Conservation (phyloP, 2,329 filamentous ascomycete genomes). For the Fusarium verrucosum region DNA sequence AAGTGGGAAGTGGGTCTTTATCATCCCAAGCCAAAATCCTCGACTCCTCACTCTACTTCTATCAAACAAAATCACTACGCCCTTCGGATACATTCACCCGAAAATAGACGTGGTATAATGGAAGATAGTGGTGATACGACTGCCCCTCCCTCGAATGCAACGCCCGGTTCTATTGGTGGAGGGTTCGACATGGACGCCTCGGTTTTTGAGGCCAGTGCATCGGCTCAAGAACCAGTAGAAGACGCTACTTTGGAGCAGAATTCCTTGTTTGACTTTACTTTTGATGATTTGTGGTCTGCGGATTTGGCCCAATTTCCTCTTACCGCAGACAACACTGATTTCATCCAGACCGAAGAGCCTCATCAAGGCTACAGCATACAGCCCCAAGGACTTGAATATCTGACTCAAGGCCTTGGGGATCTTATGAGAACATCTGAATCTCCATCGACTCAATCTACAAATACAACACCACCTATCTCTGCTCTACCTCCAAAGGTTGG, state of each 20-base stretch:
- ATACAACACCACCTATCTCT: neutral
- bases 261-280: neutral
- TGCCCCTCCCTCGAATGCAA: neutral
- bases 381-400: neutral
- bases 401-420: neutral
- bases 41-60: neutral
- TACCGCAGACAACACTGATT: neutral
- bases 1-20: neutral
- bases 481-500: constrained; percentile 21
- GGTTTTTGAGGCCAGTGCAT: neutral
- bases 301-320: neutral
- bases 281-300: constrained; percentile 1
- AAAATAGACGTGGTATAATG: neutral
- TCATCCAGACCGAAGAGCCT: neutral
- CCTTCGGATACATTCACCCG: constrained; percentile 9
- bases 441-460: neutral
- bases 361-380: neutral
- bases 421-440: neutral
- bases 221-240: neutral
- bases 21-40: neutral
- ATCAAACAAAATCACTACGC: neutral
- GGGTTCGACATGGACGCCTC: neutral
- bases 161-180: neutral
- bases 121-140: neutral
- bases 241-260: neutral